phyloP scores from a whole-genome alignment of 768 basidiomycete genomes.

The Hericium rajendrae region DNA sequence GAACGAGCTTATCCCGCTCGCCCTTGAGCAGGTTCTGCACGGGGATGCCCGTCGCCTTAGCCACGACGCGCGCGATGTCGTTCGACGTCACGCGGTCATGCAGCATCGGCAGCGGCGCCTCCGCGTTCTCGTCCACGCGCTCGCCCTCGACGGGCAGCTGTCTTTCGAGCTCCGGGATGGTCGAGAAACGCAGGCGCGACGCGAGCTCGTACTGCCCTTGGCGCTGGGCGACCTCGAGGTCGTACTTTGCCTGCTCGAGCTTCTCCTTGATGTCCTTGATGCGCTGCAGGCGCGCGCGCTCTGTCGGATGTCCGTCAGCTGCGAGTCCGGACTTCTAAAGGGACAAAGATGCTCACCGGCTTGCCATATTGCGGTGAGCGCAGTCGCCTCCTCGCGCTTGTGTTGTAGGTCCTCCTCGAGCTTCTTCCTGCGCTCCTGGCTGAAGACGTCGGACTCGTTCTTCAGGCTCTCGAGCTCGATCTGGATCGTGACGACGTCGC shows the following conservation, averaged over 20 bases:
- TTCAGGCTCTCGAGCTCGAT: slow-evolving; percentile 87
- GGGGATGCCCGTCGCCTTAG: slow-evolving; percentile 83
- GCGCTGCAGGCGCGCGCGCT: slow-evolving; percentile 57
- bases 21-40: slow-evolving; percentile 84
- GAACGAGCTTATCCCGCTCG: slow-evolving; percentile 81
- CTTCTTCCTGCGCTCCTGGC: slow-evolving; percentile 57
- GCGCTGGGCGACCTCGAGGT: slow-evolving; percentile 82
- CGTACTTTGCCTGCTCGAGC: slow-evolving; percentile 75
- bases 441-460: slow-evolving; percentile 81
- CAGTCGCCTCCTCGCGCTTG: slow-evolving; percentile 55
- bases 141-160: slow-evolving; percentile 49
- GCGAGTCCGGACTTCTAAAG: neutral
- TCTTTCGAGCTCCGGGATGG: slow-evolving; percentile 71
- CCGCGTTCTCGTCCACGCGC: slow-evolving; percentile 38
- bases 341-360: slow-evolving; percentile 36
- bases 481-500: slow-evolving; percentile 78
- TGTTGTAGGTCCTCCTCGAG: slow-evolving; percentile 54
- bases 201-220: slow-evolving; percentile 83
- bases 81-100: slow-evolving; percentile 84
- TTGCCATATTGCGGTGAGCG: slow-evolving; percentile 62
- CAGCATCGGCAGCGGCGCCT: slow-evolving; percentile 53
- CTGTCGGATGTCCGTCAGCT: slow-evolving; percentile 23
- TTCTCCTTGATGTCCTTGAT: slow-evolving; percentile 44
- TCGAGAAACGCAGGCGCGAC: slow-evolving; percentile 72
- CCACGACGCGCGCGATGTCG: slow-evolving; percentile 83